A percentile compares a stretch with the other conserved stretches of the same genome.
Conservation (phyloP, 2,329 filamentous ascomycete species). For the Aspergillus puulaauensis region DNA sequence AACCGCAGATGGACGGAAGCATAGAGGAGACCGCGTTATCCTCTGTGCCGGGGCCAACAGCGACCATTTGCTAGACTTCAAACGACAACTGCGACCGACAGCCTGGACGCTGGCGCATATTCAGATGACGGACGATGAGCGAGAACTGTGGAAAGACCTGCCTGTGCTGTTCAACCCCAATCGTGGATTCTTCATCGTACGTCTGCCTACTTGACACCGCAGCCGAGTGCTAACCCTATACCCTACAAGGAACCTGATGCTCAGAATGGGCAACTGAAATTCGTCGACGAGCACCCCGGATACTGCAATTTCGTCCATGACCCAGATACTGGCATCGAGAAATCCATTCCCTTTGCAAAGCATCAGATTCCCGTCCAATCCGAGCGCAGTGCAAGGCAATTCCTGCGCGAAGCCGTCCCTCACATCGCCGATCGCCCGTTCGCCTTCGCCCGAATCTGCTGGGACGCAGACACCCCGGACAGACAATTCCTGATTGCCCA, state of each 20-base stretch:
- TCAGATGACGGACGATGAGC: slow-evolving; percentile 48
- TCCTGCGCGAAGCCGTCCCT: slow-evolving; percentile 54
- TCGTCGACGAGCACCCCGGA: slow-evolving; percentile 56
- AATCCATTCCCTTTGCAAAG: slow-evolving; percentile 42
- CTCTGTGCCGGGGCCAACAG: slow-evolving; percentile 52
- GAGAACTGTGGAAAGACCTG: slow-evolving; percentile 45
- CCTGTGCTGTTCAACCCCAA: slow-evolving; percentile 53
- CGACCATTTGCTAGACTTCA: slow-evolving; percentile 49
- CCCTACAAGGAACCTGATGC: slow-evolving; percentile 39
- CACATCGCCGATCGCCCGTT: slow-evolving; percentile 52
- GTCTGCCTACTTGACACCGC: neutral
- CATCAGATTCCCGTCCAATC: slow-evolving; percentile 47
- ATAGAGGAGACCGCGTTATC: slow-evolving; percentile 47
- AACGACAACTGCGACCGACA: slow-evolving; percentile 54
- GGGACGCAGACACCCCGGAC: slow-evolving; percentile 58
- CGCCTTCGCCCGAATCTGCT: slow-evolving; percentile 54
- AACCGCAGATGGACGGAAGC: slow-evolving; percentile 42
- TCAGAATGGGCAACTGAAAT: slow-evolving; percentile 37
- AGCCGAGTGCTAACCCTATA: neutral
- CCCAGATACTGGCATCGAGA: slow-evolving; percentile 21
- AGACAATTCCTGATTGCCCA: slow-evolving; percentile 53
- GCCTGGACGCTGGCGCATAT: slow-evolving; percentile 57
- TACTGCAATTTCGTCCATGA: slow-evolving; percentile 50
- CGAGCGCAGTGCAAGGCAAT: slow-evolving; percentile 47
- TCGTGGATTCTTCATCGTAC: slow-evolving; percentile 48